These are phyloP conservation scores for Aspergillus spinulosporus DNA, from an alignment of 2,329 filamentous ascomycete species.

Conservation along the genomic window DNA sequence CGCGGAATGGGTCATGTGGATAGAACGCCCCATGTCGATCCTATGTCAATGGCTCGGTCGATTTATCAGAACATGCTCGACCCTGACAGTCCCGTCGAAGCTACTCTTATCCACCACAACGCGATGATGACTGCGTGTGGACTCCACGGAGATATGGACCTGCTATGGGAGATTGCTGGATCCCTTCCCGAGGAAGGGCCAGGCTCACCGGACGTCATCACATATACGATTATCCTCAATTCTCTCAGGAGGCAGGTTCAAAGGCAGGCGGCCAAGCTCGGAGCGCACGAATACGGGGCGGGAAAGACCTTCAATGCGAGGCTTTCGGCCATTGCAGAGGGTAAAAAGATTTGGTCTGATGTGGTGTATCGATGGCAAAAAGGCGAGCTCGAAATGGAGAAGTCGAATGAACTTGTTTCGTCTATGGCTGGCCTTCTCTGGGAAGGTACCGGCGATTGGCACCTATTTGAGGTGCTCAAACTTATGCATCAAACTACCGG, in stretches of 20 bases:
- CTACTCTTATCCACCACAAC: constrained; percentile 82
- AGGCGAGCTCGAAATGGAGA: constrained; percentile 62
- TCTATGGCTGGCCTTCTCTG: constrained; percentile 80
- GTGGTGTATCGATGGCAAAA: constrained; percentile 72
- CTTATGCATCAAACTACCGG: constrained; percentile 81
- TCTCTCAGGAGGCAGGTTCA: constrained; percentile 61
- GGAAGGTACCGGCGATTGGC: constrained; percentile 58
- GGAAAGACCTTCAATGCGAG: constrained; percentile 31
- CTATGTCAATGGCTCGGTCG: constrained; percentile 67
- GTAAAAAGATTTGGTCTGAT: constrained; percentile 76
- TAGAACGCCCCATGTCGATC: constrained; percentile 53
- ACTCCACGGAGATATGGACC: constrained; percentile 71
- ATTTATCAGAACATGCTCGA: constrained; percentile 67
- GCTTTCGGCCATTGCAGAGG: constrained; percentile 59
- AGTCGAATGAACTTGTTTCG: constrained; percentile 74
- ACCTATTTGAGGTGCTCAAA: constrained; percentile 71
- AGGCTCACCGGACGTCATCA: constrained; percentile 66
- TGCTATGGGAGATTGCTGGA: constrained; percentile 74
- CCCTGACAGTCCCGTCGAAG: constrained; percentile 53
- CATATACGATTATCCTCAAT: constrained; percentile 81
- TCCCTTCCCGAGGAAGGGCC: constrained; percentile 65
- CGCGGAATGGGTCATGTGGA: constrained; percentile 67
- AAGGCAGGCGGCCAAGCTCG: constrained; percentile 29
- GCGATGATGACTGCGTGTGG: constrained; percentile 82
- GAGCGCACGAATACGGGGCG: constrained; percentile 28